Percentiles rank a stretch among this genome's conserved stretches.
Conservation (phyloP, 2,329 filamentous ascomycete species). For the Pestalotiopsis sp. region DNA sequence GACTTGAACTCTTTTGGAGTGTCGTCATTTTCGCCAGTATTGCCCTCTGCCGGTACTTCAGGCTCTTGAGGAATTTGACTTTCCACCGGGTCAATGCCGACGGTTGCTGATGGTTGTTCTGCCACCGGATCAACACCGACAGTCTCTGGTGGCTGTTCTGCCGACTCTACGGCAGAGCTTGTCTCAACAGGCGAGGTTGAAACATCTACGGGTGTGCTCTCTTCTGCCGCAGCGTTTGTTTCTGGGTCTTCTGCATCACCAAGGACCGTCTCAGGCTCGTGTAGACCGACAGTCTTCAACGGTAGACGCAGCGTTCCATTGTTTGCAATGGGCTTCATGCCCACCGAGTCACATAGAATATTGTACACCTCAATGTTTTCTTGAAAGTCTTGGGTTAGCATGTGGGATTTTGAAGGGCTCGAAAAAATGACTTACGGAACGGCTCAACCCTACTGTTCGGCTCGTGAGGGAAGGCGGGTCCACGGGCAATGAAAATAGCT, state of each 20-base stretch:
- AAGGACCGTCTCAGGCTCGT: conserved; percentile 41
- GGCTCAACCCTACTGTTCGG: conserved; percentile 76
- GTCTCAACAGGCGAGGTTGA: conserved; percentile 8
- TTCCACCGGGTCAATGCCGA: conserved; percentile 17
- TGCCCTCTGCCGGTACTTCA: not conserved
- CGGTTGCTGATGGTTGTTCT: not conserved
- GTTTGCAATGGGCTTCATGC: conserved; percentile 71
- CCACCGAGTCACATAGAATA: conserved; percentile 85
- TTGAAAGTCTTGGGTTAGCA: conserved; percentile 32
- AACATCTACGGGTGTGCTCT: not conserved
- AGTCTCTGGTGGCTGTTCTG: not conserved
- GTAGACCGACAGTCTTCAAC: conserved; percentile 61
- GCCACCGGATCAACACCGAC: not conserved
- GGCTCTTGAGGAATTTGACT: conserved; percentile 19
- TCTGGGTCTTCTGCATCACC: conserved; percentile 57
- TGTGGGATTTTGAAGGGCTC: not conserved
- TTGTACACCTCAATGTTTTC: conserved; percentile 97
- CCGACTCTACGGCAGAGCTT: conserved; percentile 1
- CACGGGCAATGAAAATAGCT: conserved; percentile 89
- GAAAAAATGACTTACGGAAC: conserved; percentile 68
- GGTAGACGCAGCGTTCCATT: conserved; percentile 84
- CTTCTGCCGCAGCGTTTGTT: conserved; percentile 3
- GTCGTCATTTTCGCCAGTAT: conserved; percentile 13
- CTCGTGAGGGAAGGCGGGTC: conserved; percentile 86
- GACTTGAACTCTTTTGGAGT: conserved; percentile 25